Evolutionary conservation across 1,284 basidiomycete genomes (phyloP).

Genomic region (Pyrrhoderma lamaoense): DNA sequence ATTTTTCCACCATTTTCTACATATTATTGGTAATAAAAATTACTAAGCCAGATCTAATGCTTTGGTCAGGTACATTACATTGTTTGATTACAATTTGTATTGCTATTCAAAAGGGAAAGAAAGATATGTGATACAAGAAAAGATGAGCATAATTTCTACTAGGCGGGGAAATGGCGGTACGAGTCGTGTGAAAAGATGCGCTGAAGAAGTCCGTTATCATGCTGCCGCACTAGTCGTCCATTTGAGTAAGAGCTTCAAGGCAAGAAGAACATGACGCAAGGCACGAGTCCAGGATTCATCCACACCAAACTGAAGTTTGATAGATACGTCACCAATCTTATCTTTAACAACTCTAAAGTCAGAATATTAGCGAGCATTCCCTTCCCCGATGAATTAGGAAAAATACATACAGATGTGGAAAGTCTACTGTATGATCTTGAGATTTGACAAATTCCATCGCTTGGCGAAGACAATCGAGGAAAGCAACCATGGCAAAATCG

Average conservation of each 20-base stretch:
- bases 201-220: conserved; percentile 36
- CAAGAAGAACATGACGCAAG: conserved; percentile 82
- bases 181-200: neutral
- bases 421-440: conserved; percentile 66
- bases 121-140: no score
- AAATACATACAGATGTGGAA: conserved; percentile 73
- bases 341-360: conserved; percentile 79
- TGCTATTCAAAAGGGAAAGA: no score
- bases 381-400: conserved; percentile 9
- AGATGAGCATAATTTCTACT: no score
- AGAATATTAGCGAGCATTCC: conserved; percentile 14
- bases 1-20: no score
- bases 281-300: conserved; percentile 97
- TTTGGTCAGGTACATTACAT: no score
- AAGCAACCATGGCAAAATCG: conserved; percentile 93
- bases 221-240: conserved; percentile 68
- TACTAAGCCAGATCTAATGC: no score
- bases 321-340: conserved; percentile 91
- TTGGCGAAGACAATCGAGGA: conserved; percentile 91
- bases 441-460: conserved; percentile 77
- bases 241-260: conserved; percentile 79
- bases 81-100: no score
- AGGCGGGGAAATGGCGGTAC: neutral
- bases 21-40: no score
- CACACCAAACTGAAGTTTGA: conserved; percentile 89